Conservation (phyloP, 192 early-diverging fungal genomes). For the Geosiphon pyriformis region DNA sequence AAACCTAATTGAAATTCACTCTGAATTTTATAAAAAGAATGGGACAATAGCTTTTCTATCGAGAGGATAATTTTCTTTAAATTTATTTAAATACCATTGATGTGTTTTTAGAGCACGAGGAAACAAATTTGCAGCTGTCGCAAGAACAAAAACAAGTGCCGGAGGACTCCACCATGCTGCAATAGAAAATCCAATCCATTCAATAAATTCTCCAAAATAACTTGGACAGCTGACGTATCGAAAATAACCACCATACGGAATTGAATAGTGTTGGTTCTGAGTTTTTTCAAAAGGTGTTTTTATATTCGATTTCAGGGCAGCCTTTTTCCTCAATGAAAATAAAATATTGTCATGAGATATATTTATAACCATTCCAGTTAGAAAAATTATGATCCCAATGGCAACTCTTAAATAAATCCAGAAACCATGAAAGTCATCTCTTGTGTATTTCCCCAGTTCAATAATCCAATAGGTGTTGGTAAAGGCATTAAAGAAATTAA, state of each 20-base stretch:
- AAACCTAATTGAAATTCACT: too few relatives aligned
- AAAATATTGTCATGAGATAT: conserved; percentile 38
- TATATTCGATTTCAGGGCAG: background rate
- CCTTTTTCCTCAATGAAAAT: conserved; percentile 26
- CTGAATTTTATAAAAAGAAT: conserved; percentile 32
- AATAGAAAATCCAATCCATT: conserved; percentile 39
- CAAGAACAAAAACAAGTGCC: conserved; percentile 28
- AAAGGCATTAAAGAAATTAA: conserved; percentile 37
- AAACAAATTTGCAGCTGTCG: conserved; percentile 30
- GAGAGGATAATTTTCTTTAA: conserved; percentile 31
- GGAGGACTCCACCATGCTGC: conserved; percentile 28
- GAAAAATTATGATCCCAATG: conserved; percentile 21
- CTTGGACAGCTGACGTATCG: conserved; percentile 33
- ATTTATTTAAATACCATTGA: conserved; percentile 32
- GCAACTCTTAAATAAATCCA: conserved; percentile 24
- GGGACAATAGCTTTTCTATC: conserved; percentile 36
- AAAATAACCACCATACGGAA: conserved; percentile 32
- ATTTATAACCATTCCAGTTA: conserved; percentile 29
- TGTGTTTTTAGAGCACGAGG: conserved; percentile 33
- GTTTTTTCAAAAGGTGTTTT: background rate
- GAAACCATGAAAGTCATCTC: background rate
- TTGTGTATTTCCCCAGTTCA: conserved; percentile 11
- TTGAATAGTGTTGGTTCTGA: conserved; percentile 9
- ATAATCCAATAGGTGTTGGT: conserved; percentile 32
- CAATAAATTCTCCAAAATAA: conserved; percentile 33